Evolutionary conservation across 2,329 filamentous ascomycete species (phyloP).

Genomic region (Colletotrichum magnum): DNA sequence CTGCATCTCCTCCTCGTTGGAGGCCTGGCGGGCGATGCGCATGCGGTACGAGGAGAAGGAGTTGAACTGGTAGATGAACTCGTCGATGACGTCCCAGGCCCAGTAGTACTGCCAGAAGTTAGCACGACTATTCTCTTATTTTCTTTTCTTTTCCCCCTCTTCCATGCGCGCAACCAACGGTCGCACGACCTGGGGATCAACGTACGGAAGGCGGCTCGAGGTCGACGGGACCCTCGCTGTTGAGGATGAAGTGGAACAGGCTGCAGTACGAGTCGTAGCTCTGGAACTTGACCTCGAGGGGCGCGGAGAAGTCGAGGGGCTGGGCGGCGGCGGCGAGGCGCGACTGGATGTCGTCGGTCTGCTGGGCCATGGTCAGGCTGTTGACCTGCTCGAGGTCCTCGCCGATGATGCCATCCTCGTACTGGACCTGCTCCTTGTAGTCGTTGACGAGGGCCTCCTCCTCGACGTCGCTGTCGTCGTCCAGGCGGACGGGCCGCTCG

Average conservation of each 20-base stretch:
- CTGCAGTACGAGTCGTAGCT: slow-evolving; percentile 99
- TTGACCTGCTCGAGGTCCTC: slow-evolving; percentile 81
- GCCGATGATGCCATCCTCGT: slow-evolving; percentile 87
- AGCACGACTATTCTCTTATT: slow-evolving; percentile 14
- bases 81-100: slow-evolving; percentile 99
- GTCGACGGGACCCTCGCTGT: slow-evolving; percentile 98
- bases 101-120: slow-evolving; percentile 84
- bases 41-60: slow-evolving; percentile 98
- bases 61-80: slow-evolving; percentile 99
- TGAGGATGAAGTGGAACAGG: slow-evolving; percentile 98
- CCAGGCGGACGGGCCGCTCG: slow-evolving; percentile 71
- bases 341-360: slow-evolving; percentile 92
- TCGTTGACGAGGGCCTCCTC: slow-evolving; percentile 96
- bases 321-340: slow-evolving; percentile 92
- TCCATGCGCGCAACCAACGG: neutral
- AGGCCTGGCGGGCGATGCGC: slow-evolving; percentile 84
- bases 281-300: slow-evolving; percentile 96
- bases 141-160: neutral
- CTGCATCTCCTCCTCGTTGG: slow-evolving; percentile 93
- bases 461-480: slow-evolving; percentile 93
- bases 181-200: slow-evolving; percentile 44
- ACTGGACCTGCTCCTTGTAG: slow-evolving; percentile 96
- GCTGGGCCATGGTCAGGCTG: slow-evolving; percentile 78
- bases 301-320: slow-evolving; percentile 95
- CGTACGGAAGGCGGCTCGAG: slow-evolving; percentile 95